Evolutionary conservation across 306 rosid species (phyloP).

Genomic region (Carpinus viminea): DNA sequence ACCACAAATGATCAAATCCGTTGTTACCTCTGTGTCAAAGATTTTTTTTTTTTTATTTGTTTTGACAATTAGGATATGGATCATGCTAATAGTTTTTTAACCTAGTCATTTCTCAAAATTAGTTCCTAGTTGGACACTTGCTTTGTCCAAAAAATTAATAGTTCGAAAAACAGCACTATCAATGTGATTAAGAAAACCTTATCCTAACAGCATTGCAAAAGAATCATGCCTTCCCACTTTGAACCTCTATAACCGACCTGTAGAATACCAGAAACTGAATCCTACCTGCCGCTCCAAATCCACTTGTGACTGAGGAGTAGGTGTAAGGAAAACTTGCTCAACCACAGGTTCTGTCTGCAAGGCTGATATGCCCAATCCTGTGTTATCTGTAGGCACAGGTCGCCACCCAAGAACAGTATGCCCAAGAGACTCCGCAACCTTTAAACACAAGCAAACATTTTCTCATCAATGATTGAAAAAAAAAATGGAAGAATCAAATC

Average conservation of each 20-base stretch:
- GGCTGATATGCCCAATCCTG: constrained; percentile 93
- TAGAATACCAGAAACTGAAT: constrained; percentile 5
- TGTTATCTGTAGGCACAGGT: constrained; percentile 76
- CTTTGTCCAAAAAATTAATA: neutral
- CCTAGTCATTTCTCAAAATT: neutral
- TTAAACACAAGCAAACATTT: constrained; percentile 21
- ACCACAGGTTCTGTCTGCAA: constrained; percentile 80
- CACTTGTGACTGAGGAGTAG: constrained; percentile 59
- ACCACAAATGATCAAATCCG: neutral
- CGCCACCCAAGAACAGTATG: constrained; percentile 96
- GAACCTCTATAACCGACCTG: constrained; percentile 2
- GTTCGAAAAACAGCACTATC: neutral
- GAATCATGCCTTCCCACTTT: constrained; percentile 1
- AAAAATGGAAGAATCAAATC: constrained; percentile 10
- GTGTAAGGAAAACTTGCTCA: constrained; percentile 85
- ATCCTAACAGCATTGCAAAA: constrained; percentile 3
- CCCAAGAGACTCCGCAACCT: constrained; percentile 94
- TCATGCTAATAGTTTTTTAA: neutral
- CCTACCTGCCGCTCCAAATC: constrained; percentile 90
- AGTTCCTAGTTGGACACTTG: neutral
- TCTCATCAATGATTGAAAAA: constrained; percentile 8
- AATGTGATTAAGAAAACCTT: neutral
- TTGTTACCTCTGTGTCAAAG: neutral
- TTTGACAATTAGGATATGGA: neutral
- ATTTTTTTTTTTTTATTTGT: neutral